Percentiles rank a stretch among this genome's conserved stretches.
These are phyloP conservation scores for Ascochyta koolunga DNA, from an alignment of 2,329 filamentous ascomycete genomes.

Conservation along the genomic window DNA sequence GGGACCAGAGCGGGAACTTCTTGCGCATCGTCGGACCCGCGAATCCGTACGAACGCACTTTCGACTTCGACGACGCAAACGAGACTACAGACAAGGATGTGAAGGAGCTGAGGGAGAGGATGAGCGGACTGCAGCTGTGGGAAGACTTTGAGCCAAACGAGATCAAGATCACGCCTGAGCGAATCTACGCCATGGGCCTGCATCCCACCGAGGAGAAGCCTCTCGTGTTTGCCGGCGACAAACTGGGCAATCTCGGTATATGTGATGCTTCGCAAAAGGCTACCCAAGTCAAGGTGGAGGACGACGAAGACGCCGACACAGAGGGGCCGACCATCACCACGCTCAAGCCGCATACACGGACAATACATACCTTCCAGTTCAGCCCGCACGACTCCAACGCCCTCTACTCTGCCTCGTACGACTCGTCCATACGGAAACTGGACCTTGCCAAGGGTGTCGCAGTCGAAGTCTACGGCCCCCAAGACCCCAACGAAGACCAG, in stretches of 20 bases:
- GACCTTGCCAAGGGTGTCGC: slow-evolving; percentile 83
- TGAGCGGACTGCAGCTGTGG: slow-evolving; percentile 80
- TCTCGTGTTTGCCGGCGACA: slow-evolving; percentile 91
- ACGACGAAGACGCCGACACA: slow-evolving; percentile 68
- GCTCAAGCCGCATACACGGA: slow-evolving; percentile 87
- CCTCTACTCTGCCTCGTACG: slow-evolving; percentile 87
- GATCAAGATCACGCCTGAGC: slow-evolving; percentile 30
- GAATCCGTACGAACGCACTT: slow-evolving; percentile 82
- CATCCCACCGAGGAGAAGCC: slow-evolving; percentile 87
- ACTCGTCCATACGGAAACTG: slow-evolving; percentile 86
- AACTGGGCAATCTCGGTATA: slow-evolving; percentile 86
- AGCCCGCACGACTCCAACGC: slow-evolving; percentile 73
- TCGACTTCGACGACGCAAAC: slow-evolving; percentile 81
- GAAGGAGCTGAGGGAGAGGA: slow-evolving; percentile 73
- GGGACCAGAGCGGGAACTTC: slow-evolving; percentile 70
- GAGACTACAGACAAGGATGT: slow-evolving; percentile 79
- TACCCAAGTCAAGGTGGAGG: slow-evolving; percentile 59
- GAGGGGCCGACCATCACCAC: slow-evolving; percentile 82
- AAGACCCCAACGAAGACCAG: slow-evolving; percentile 71
- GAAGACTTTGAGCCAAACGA: slow-evolving; percentile 81
- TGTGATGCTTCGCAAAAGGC: slow-evolving; percentile 82
- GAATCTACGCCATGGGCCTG: slow-evolving; percentile 77
- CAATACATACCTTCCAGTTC: slow-evolving; percentile 84
- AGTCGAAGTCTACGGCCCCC: slow-evolving; percentile 79
- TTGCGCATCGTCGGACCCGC: slow-evolving; percentile 72